Percentiles rank a stretch among this genome's conserved stretches.
These are phyloP conservation scores for Halenospora varia DNA, from an alignment of 495 filamentous ascomycete genomes.

Conservation along the genomic window DNA sequence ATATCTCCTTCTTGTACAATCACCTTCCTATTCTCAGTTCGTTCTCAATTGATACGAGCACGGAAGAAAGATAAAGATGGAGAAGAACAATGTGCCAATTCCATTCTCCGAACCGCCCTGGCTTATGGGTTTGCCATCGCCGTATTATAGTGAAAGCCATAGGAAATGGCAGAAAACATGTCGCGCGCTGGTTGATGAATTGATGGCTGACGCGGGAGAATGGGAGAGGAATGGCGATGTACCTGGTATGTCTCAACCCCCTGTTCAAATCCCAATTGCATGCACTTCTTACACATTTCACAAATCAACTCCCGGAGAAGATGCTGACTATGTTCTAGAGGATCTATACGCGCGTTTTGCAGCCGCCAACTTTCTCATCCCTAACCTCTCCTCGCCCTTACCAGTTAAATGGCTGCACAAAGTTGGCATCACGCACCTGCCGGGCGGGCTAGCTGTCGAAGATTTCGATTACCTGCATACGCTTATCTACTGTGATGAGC, in stretches of 20 bases:
- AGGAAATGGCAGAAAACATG: conserved; percentile 62
- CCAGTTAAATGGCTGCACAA: conserved; percentile 63
- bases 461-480: conserved; percentile 73
- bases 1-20: too few relatives aligned
- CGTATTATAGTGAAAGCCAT: conserved; percentile 62
- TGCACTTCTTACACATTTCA: conserved; percentile 42
- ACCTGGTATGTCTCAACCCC: conserved; percentile 53
- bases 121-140: conserved; percentile 62
- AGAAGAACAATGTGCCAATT: conserved; percentile 28
- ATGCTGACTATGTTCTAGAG: too few relatives aligned
- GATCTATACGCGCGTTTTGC: conserved; percentile 60
- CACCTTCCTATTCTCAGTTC: too few relatives aligned
- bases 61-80: too few relatives aligned
- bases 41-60: too few relatives aligned
- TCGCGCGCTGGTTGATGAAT: conserved; percentile 56
- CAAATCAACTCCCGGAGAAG: too few relatives aligned
- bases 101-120: conserved; percentile 76
- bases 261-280: conserved; percentile 57
- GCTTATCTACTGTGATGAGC: conserved; percentile 66
- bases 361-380: conserved; percentile 58
- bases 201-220: conserved; percentile 57
- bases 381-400: conserved; percentile 61
- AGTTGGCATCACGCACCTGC: conserved; percentile 58
- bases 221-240: conserved; percentile 55
- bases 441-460: conserved; percentile 64